Percentiles rank a stretch among this genome's conserved stretches.
phyloP scores from a whole-genome alignment of 2,329 filamentous ascomycete genomes.

The Lasiodiplodia sp. region DNA sequence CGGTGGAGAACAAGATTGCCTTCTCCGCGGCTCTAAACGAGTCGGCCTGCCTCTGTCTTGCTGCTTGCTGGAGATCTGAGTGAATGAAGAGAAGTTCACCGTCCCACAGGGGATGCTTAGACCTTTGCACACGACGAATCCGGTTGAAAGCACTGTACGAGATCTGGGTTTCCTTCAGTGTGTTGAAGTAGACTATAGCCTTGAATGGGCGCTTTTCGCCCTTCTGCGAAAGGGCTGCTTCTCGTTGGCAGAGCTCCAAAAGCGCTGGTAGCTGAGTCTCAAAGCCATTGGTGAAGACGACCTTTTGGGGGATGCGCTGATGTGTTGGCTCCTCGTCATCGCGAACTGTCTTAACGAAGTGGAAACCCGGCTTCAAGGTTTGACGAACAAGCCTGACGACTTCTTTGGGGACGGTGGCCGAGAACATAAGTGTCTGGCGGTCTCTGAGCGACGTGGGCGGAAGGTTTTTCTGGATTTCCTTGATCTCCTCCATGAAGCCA shows the following conservation, averaged over 20 bases:
- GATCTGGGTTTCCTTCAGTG: slow-evolving; percentile 75
- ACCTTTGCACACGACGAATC: slow-evolving; percentile 30
- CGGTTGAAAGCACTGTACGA: slow-evolving; percentile 59
- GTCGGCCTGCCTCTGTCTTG: slow-evolving; percentile 75
- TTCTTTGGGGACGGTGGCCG: slow-evolving; percentile 85
- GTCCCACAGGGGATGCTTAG: slow-evolving; percentile 40
- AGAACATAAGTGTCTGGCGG: slow-evolving; percentile 93
- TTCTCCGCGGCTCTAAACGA: slow-evolving; percentile 70
- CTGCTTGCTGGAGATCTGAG: slow-evolving; percentile 73
- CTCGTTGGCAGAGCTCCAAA: slow-evolving; percentile 75
- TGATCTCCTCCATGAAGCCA: slow-evolving; percentile 58
- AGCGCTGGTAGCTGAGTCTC: slow-evolving; percentile 80
- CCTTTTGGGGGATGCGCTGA: slow-evolving; percentile 79
- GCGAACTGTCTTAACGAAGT: slow-evolving; percentile 88
- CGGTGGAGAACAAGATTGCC: slow-evolving; percentile 61
- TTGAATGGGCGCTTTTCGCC: slow-evolving; percentile 75
- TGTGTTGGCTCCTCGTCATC: slow-evolving; percentile 87
- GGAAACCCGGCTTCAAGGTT: slow-evolving; percentile 83
- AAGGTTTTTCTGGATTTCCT: slow-evolving; percentile 59
- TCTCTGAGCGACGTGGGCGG: slow-evolving; percentile 69
- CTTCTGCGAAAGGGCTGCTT: slow-evolving; percentile 56
- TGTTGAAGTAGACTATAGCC: slow-evolving; percentile 92
- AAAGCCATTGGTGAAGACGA: slow-evolving; percentile 71
- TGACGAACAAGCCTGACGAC: slow-evolving; percentile 80
- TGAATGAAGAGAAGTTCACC: slow-evolving; percentile 71